Percentiles rank a stretch among this genome's conserved stretches.
Conservation (phyloP, 2,329 filamentous ascomycete species). For the Nemania abortiva region DNA sequence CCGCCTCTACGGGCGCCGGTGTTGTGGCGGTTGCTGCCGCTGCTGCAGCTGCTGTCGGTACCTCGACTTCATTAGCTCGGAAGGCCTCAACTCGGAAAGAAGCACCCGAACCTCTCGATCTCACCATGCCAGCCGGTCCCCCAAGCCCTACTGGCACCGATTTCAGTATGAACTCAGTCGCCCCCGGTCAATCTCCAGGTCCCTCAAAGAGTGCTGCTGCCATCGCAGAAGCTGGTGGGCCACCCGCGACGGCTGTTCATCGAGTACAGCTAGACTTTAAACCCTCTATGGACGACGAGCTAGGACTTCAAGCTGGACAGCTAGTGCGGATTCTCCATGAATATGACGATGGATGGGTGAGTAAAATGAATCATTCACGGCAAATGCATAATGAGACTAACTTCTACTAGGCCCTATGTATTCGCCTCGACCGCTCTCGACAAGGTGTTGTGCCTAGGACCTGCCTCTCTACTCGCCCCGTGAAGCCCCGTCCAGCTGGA, state of each 20-base stretch:
- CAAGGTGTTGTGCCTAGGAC: slow-evolving; percentile 95
- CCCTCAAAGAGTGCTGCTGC: slow-evolving; percentile 67
- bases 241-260: slow-evolving; percentile 76
- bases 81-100: slow-evolving; percentile 69
- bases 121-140: slow-evolving; percentile 63
- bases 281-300: slow-evolving; percentile 91
- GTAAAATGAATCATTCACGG: slow-evolving; percentile 51
- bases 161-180: slow-evolving; percentile 68
- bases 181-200: slow-evolving; percentile 59
- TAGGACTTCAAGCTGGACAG: slow-evolving; percentile 83
- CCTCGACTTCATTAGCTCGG: slow-evolving; percentile 52
- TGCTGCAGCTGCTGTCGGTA: slow-evolving; percentile 49
- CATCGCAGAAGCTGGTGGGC: slow-evolving; percentile 72
- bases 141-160: slow-evolving; percentile 74
- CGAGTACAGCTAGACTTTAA: slow-evolving; percentile 95
- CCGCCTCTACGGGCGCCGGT: slow-evolving; percentile 55
- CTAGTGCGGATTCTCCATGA: slow-evolving; percentile 91
- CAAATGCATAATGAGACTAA: slow-evolving; percentile 30
- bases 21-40: slow-evolving; percentile 54
- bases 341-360: slow-evolving; percentile 98
- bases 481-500: slow-evolving; percentile 80
- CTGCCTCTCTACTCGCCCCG: slow-evolving; percentile 89
- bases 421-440: slow-evolving; percentile 87
- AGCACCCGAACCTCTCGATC: slow-evolving; percentile 63
- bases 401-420: slow-evolving; percentile 80